A percentile compares a stretch with the other conserved stretches of the same genome.
Evolutionary conservation across 805 yeast species (phyloP).

Genomic region (Scheffersomyces coipomensis): DNA sequence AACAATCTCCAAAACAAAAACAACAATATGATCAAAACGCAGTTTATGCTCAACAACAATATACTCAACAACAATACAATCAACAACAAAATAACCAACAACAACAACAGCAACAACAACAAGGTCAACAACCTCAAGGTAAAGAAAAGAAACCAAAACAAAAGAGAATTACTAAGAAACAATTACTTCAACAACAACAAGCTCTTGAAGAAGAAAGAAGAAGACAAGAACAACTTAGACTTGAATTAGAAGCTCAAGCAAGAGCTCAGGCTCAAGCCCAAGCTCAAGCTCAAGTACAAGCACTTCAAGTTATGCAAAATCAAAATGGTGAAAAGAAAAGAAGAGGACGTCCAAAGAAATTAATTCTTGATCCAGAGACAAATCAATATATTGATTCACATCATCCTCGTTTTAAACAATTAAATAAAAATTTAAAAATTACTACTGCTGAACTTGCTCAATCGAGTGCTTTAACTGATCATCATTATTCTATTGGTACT

Average conservation of each 20-base stretch:
- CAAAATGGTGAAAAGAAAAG: slow-evolving; percentile 26
- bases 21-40: slow-evolving; percentile 8
- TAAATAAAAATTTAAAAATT: slow-evolving; percentile 25
- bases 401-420: slow-evolving; percentile 40
- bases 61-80: slow-evolving; percentile 8
- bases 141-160: slow-evolving; percentile 7
- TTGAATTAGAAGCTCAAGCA: slow-evolving; percentile 3
- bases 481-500: neutral
- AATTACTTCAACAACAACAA: slow-evolving; percentile 7
- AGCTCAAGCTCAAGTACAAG: slow-evolving; percentile 10
- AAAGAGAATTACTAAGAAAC: slow-evolving; percentile 9
- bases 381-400: slow-evolving; percentile 39
- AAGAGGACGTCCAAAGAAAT: slow-evolving; percentile 42
- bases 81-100: slow-evolving; percentile 7
- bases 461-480: neutral
- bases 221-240: slow-evolving; percentile 11
- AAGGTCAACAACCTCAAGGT: neutral
- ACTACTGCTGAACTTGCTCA: slow-evolving; percentile 1
- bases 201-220: slow-evolving; percentile 14
- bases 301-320: slow-evolving; percentile 4
- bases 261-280: slow-evolving; percentile 5
- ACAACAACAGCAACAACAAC: slow-evolving; percentile 6
- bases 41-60: slow-evolving; percentile 1
- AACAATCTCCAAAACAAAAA: slow-evolving; percentile 11
- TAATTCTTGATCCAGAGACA: slow-evolving; percentile 41